Evolutionary conservation across 2,329 filamentous ascomycete genomes (phyloP).

Genomic region (Alternaria sp.): DNA sequence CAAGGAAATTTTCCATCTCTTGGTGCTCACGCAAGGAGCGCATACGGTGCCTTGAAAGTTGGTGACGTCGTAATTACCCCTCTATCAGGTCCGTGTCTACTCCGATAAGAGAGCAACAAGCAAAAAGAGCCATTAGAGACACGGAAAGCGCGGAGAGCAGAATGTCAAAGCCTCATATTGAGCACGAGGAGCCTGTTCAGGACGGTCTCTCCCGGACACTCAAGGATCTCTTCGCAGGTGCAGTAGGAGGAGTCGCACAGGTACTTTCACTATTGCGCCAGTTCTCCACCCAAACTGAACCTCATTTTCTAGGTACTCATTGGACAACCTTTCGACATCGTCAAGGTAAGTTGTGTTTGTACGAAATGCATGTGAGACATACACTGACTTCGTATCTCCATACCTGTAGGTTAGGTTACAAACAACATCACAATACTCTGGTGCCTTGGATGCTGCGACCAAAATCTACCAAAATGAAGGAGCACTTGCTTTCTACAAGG

Average conservation of each 20-base stretch:
- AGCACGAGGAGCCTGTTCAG: slow-evolving; percentile 48
- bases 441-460: slow-evolving; percentile 80
- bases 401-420: slow-evolving; percentile 75
- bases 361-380: not conserved
- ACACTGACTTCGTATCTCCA: not conserved
- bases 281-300: not conserved
- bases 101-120: slow-evolving; percentile 16
- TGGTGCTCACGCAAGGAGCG: slow-evolving; percentile 1
- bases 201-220: slow-evolving; percentile 58
- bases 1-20: not conserved
- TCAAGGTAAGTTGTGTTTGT: slow-evolving; percentile 65
- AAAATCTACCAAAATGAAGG: slow-evolving; percentile 91
- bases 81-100: slow-evolving; percentile 19
- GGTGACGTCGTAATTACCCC: slow-evolving; percentile 14
- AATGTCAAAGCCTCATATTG: slow-evolving; percentile 49
- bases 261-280: not conserved
- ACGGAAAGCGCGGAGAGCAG: slow-evolving; percentile 12
- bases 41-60: not conserved
- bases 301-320: slow-evolving; percentile 77
- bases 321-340: slow-evolving; percentile 73
- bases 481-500: slow-evolving; percentile 94
- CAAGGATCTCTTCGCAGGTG: slow-evolving; percentile 79
- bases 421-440: slow-evolving; percentile 82
- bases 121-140: slow-evolving; percentile 2
- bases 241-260: slow-evolving; percentile 82